Evolutionary conservation across 768 basidiomycete genomes (phyloP), one percentile per base, ranked within the genome.

Genomic region (Pulveroboletus sp.): DNA sequence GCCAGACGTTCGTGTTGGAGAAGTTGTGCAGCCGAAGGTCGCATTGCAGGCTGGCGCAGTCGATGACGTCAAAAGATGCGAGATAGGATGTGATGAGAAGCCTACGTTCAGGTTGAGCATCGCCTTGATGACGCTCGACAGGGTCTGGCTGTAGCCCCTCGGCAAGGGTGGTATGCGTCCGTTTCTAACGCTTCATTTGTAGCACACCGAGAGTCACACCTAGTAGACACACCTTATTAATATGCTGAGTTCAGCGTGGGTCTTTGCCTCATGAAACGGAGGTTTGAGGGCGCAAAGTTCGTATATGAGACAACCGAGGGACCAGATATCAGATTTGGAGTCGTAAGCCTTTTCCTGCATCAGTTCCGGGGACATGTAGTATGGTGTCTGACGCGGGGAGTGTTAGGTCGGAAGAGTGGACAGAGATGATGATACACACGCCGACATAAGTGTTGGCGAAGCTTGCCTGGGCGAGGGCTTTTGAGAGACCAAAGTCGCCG

Each of bases 351-450:
- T 93, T 65, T 98, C 95, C 72, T 90, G 91, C 81, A 97, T 92
- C 29, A 98, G 78, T 68, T 99, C 95, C 0, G 96, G 96, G 1
- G 93, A 96, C 96, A 99, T 98, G 73, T 99, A 98, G 65, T 98
- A 94, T 4, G 96, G 96, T 4, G 96, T 99, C 93, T 97, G 59
- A n/a, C 85, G 88, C 58, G 6, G 16, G 27, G 30, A 20, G 30
- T 19, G 47, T 53, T 29, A 20, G 12, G 20, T 38, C 19, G 5
- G n/a, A 20, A 10, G 31, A 29, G 41, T 10, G 23, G 10, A 30
- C 29, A 12, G 6, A 31, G 13, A 19, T 16, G 0, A 30, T 19
- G 32, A 45, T 13, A 74, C 89, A 54, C 64, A 97, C 93, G 53
- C 96, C 95, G 55, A 98, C 96, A 51, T 97, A 99, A 29, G 96